phyloP scores from a whole-genome alignment of 768 basidiomycete genomes.

The Leccinum uliginosum region DNA sequence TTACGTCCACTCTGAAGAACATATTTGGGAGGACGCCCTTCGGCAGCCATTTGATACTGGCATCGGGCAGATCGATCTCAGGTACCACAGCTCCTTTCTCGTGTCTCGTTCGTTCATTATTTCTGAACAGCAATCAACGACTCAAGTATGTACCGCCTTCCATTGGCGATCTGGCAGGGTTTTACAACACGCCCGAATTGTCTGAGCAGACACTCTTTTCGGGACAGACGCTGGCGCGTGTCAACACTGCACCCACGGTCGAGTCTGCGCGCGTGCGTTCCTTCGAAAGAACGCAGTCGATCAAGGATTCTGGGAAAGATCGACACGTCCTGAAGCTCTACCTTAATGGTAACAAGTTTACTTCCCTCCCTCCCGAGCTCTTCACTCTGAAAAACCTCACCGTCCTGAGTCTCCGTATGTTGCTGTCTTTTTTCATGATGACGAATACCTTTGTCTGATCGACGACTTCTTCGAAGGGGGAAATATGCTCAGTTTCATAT shows the following conservation, averaged over 20 bases:
- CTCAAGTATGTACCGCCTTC: slow-evolving; percentile 48
- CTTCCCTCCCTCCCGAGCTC: slow-evolving; percentile 50
- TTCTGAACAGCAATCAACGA: slow-evolving; percentile 30
- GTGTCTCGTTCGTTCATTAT: slow-evolving; percentile 10
- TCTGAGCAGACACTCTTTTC: slow-evolving; percentile 27
- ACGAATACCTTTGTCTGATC: not conserved
- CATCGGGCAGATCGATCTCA: slow-evolving; percentile 49
- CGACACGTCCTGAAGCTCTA: slow-evolving; percentile 53
- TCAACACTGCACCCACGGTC: slow-evolving; percentile 32
- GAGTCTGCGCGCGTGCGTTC: slow-evolving; percentile 20
- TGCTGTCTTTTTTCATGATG: not conserved
- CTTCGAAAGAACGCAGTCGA: slow-evolving; percentile 25
- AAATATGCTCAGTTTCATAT: slow-evolving; percentile 53
- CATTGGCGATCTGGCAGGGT: slow-evolving; percentile 42
- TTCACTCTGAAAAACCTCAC: slow-evolving; percentile 55
- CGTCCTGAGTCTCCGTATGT: slow-evolving; percentile 61
- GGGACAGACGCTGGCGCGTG: slow-evolving; percentile 30
- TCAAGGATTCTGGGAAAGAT: slow-evolving; percentile 34
- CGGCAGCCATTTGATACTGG: slow-evolving; percentile 42
- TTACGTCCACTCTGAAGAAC: slow-evolving; percentile 30
- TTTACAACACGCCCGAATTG: slow-evolving; percentile 39
- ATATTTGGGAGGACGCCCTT: slow-evolving; percentile 47
- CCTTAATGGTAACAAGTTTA: slow-evolving; percentile 52
- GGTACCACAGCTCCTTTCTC: slow-evolving; percentile 34
- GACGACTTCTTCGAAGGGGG: slow-evolving; percentile 36